Evolutionary conservation across 2,329 filamentous ascomycete genomes (phyloP), one percentile per base, ranked within the genome.

Genomic region (Neoascochyta sp.): DNA sequence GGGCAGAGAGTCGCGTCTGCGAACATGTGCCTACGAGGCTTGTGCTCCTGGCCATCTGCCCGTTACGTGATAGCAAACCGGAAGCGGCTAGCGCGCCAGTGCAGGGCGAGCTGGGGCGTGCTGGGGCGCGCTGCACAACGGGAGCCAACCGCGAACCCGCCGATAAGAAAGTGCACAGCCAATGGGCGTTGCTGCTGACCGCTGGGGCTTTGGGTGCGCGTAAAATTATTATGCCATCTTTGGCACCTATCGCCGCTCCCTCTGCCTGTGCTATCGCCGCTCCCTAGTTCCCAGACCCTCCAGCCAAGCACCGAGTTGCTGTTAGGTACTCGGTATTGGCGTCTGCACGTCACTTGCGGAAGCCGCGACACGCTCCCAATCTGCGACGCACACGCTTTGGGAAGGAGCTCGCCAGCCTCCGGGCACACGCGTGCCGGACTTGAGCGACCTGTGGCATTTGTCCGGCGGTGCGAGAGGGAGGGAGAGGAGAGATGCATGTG

Each of bases 241-340:
- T 38, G 34, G 34, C 27, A 31, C 33, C 29, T 48, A 50, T 52
- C 46, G 39, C 43, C 43, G 41, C 32, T 34, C 43, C 45, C 41
- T 39, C 39, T 47, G 26, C 29, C 29, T 36, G 38, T 25, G 36
- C 44, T 44, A 36, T 37, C 41, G 35, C 39, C 36, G 22, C 31
- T 27, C 28, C 36, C 31, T 39, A 28, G 31, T 34, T 29, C 26
- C 26, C 38, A 40, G 36, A 22, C 42, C 37, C 27, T 30, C 34
- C 47, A 45, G 39, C 54, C 50, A 54, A 55, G 47, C 50, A 50
- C 29, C 44, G 53, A 55, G 40, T 59, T 60, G 46, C 54, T 60
- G 42, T 60, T 61, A 61, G 54, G 56, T 58, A 59, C 53, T 41
- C 27, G 33, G 37, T 39, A 47, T 50, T 48, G 44, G 41, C 46